Percentiles rank a stretch among this genome's conserved stretches.
Conservation (phyloP, 192 early-diverging fungal species). For the Pilaira anomala region DNA sequence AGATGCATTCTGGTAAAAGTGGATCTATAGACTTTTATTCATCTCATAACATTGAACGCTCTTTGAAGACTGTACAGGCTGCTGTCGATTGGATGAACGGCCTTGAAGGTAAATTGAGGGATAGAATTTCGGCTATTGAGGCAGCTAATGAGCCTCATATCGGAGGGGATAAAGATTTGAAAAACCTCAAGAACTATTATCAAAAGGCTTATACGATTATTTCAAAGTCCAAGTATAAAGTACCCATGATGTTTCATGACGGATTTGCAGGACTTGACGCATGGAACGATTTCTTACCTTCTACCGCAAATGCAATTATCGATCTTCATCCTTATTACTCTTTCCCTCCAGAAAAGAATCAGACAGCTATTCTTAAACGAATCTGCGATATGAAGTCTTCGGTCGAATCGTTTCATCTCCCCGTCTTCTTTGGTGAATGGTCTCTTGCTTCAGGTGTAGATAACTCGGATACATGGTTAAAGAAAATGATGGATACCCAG, state of each 20-base stretch:
- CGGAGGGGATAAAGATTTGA: slow-evolving; percentile 12
- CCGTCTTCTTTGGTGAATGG: slow-evolving; percentile 31
- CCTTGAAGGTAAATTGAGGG: slow-evolving; percentile 8
- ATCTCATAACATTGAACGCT: slow-evolving; percentile 18
- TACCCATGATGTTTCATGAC: slow-evolving; percentile 45
- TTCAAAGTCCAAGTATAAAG: slow-evolving; percentile 24
- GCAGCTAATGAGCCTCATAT: slow-evolving; percentile 42
- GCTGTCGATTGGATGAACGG: slow-evolving; percentile 46
- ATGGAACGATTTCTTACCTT: slow-evolving; percentile 37
- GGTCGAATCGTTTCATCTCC: slow-evolving; percentile 21
- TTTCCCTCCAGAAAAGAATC: slow-evolving; percentile 8
- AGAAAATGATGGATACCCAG: slow-evolving; percentile 32
- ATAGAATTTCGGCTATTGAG: slow-evolving; percentile 25
- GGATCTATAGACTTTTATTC: slow-evolving; percentile 35
- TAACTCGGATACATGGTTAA: slow-evolving; percentile 8
- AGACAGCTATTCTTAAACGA: slow-evolving; percentile 12
- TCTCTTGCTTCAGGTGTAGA: slow-evolving; percentile 23
- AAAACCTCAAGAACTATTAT: slow-evolving; percentile 39
- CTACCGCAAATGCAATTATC: slow-evolving; percentile 33
- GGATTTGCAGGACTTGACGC: slow-evolving; percentile 35
- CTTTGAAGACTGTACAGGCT: slow-evolving; percentile 26
- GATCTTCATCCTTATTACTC: slow-evolving; percentile 35
- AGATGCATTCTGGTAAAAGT: slow-evolving; percentile 52
- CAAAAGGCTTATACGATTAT: slow-evolving; percentile 38
- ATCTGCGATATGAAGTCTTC: slow-evolving; percentile 10